Evolutionary conservation across 306 rosid species (phyloP).

Genomic region (Oemleria cerasiformis): DNA sequence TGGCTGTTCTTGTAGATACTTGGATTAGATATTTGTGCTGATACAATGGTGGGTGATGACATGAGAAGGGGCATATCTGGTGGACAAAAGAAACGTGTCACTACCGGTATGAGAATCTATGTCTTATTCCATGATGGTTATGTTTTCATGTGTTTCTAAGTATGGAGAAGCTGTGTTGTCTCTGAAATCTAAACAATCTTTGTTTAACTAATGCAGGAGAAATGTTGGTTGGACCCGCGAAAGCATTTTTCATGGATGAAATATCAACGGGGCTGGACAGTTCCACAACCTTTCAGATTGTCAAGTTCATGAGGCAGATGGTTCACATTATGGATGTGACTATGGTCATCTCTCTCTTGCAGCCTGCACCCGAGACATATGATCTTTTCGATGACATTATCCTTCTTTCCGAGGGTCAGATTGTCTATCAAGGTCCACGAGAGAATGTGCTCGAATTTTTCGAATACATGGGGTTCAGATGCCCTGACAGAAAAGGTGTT

Average conservation of each 20-base stretch:
- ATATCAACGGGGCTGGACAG: constrained; percentile 38
- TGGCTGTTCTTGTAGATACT: constrained; percentile 52
- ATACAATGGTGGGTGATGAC: constrained; percentile 72
- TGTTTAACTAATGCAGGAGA: constrained; percentile 20
- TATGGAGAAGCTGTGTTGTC: too few relatives aligned
- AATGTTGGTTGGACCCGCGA: constrained; percentile 41
- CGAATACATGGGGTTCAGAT: constrained; percentile 29
- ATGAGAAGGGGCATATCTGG: constrained; percentile 97
- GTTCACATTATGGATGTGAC: constrained; percentile 33
- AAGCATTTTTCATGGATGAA: constrained; percentile 38
- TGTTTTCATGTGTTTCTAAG: neutral
- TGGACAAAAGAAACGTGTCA: constrained; percentile 85
- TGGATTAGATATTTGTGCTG: constrained; percentile 81
- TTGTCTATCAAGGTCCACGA: constrained; percentile 33
- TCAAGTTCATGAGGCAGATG: constrained; percentile 35
- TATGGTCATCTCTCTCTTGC: constrained; percentile 33
- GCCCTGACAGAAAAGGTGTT: constrained; percentile 34
- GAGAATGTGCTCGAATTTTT: constrained; percentile 35
- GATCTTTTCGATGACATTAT: constrained; percentile 36
- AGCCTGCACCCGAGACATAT: constrained; percentile 40
- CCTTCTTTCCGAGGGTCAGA: constrained; percentile 34
- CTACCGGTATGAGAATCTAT: constrained; percentile 50
- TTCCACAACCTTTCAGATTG: constrained; percentile 35
- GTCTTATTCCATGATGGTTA: neutral
- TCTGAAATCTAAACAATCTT: too few relatives aligned